Percentiles rank a stretch among this genome's conserved stretches.
Evolutionary conservation across 106 monocot species (phyloP).

Genomic region (Amphibolis antarctica): DNA sequence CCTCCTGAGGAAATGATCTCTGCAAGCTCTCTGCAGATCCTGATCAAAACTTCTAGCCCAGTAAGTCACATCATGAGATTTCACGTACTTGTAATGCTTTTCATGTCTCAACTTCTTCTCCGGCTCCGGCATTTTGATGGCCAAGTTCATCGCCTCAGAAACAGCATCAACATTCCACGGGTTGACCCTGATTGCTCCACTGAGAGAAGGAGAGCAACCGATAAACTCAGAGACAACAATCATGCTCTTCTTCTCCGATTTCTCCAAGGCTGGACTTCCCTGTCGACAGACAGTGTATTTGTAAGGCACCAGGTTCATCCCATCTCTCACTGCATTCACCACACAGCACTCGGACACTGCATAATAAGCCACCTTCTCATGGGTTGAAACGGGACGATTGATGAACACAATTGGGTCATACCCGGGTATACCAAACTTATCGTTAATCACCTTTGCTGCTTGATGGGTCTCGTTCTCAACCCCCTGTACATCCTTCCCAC

Average conservation of each 20-base stretch:
- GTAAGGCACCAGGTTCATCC: constrained; percentile 77
- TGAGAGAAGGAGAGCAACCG: constrained; percentile 30
- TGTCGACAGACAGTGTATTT: constrained; percentile 81
- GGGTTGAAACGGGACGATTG: constrained; percentile 30
- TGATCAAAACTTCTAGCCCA: constrained; percentile 89
- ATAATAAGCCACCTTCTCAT: constrained; percentile 76
- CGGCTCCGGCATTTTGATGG: constrained; percentile 51
- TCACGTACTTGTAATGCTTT: constrained; percentile 52
- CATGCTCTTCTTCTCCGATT: constrained; percentile 47
- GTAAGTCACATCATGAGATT: constrained; percentile 75
- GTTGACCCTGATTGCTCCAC: constrained; percentile 36
- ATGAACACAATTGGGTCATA: constrained; percentile 68
- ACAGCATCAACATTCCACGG: constrained; percentile 80
- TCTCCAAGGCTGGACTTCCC: constrained; percentile 26
- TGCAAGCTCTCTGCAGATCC: constrained; percentile 79
- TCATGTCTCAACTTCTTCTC: constrained; percentile 86
- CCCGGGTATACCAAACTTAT: constrained; percentile 40
- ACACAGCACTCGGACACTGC: constrained; percentile 61
- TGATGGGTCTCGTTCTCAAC: constrained; percentile 43
- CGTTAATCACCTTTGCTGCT: constrained; percentile 43
- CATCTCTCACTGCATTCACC: constrained; percentile 77
- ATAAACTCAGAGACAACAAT: constrained; percentile 58
- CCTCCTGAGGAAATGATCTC: constrained; percentile 55
- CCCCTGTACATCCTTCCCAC: constrained; percentile 69
- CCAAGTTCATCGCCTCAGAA: constrained; percentile 58